Percentiles rank a stretch among this genome's conserved stretches.
These are phyloP conservation scores for Cystofilobasidium bisporidii DNA, from an alignment of 768 basidiomycete genomes.

Conservation along the genomic window DNA sequence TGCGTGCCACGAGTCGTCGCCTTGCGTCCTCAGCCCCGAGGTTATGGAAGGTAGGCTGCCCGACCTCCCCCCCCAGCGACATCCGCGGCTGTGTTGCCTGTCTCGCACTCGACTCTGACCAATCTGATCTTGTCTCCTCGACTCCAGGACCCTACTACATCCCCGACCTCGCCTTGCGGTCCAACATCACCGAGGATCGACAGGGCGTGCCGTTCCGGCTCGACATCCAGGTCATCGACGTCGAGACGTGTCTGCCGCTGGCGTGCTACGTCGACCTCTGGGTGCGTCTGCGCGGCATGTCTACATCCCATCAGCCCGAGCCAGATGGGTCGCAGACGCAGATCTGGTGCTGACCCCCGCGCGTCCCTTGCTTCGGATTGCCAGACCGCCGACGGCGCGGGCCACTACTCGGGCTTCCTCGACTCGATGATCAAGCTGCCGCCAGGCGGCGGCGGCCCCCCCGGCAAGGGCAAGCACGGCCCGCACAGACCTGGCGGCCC, in stretches of 20 bases:
- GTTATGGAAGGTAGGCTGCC: background rate
- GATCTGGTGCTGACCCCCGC: too few relatives aligned
- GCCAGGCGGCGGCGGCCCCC: background rate
- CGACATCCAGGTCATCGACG: slow-evolving; percentile 5
- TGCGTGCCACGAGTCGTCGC: background rate
- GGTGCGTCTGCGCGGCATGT: too few relatives aligned
- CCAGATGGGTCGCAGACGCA: too few relatives aligned
- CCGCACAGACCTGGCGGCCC: too few relatives aligned
- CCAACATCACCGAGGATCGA: slow-evolving; percentile 1
- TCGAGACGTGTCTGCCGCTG: slow-evolving; percentile 2
- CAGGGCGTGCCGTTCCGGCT: background rate
- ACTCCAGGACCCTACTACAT: background rate
- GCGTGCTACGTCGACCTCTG: slow-evolving; percentile 4
- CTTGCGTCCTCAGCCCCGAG: background rate
- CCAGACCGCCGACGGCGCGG: background rate
- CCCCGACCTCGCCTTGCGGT: background rate
- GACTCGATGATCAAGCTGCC: background rate
- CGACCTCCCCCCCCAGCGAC: background rate
- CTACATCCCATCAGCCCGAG: too few relatives aligned
- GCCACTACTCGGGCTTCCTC: slow-evolving; percentile 4
- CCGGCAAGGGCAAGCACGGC: background rate
- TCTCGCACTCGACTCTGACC: background rate
- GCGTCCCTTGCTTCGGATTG: too few relatives aligned
- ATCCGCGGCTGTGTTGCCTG: background rate
- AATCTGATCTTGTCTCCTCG: background rate